Evolutionary conservation across 768 basidiomycete species (phyloP).

Genomic region (Naganishia randhawae): DNA sequence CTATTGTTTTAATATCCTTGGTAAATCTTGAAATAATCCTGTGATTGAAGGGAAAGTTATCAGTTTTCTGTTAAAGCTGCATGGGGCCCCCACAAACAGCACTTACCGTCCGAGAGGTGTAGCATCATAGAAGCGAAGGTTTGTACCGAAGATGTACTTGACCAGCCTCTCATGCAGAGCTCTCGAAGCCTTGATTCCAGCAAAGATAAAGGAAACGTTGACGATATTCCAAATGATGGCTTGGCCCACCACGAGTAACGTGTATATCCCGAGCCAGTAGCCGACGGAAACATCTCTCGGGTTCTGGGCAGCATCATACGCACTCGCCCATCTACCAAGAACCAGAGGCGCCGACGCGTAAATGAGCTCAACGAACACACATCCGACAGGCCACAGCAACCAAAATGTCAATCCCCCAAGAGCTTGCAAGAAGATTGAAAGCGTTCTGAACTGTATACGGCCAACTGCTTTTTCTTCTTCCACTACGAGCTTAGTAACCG

Average conservation of each 20-base stretch:
- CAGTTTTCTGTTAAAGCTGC: neutral
- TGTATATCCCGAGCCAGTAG: slow-evolving; percentile 49
- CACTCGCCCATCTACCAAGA: slow-evolving; percentile 47
- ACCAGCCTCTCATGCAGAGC: slow-evolving; percentile 42
- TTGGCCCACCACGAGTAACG: slow-evolving; percentile 37
- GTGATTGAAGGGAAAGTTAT: neutral
- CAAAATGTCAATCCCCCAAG: slow-evolving; percentile 51
- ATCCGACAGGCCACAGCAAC: slow-evolving; percentile 40
- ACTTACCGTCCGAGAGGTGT: slow-evolving; percentile 31
- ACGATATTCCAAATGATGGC: slow-evolving; percentile 21
- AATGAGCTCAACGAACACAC: slow-evolving; percentile 41
- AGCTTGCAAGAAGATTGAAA: slow-evolving; percentile 42
- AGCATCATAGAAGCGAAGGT: slow-evolving; percentile 28
- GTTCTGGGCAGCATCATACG: slow-evolving; percentile 40
- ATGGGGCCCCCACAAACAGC: neutral
- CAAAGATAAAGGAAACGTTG: slow-evolving; percentile 31
- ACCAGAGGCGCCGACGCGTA: slow-evolving; percentile 41
- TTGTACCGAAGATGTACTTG: slow-evolving; percentile 40
- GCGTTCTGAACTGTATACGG: slow-evolving; percentile 42
- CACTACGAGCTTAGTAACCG: slow-evolving; percentile 42
- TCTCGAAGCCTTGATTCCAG: slow-evolving; percentile 43
- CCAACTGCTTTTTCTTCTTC: slow-evolving; percentile 51
- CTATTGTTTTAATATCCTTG: slow-evolving; percentile 49
- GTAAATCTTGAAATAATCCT: slow-evolving; percentile 46
- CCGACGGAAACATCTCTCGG: slow-evolving; percentile 41